A percentile compares a stretch with the other conserved stretches of the same genome.
These are phyloP conservation scores for Pezicula rhizophila DNA, from an alignment of 2,329 filamentous ascomycete genomes.

Conservation along the genomic window DNA sequence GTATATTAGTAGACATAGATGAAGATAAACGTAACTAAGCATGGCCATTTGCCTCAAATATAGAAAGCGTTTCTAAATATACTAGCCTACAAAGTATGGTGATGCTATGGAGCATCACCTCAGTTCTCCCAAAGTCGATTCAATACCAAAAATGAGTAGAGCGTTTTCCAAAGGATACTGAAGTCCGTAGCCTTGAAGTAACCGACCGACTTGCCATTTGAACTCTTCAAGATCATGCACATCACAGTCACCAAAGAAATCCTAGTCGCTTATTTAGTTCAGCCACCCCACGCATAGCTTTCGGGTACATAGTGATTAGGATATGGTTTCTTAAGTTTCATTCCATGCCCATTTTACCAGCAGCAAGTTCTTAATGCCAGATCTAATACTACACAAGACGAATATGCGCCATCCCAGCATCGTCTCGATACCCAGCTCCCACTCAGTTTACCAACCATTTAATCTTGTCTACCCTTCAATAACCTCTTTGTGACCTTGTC, in stretches of 20 bases:
- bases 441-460: slow-evolving; percentile 29
- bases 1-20: slow-evolving; percentile 21
- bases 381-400: slow-evolving; percentile 23
- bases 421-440: slow-evolving; percentile 3
- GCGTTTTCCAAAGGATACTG: too few species aligned
- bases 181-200: too few species aligned
- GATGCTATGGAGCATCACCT: too few species aligned
- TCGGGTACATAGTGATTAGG: not conserved
- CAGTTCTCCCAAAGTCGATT: too few species aligned
- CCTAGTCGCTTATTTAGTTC: not conserved
- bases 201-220: too few species aligned
- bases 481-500: slow-evolving; percentile 99
- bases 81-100: too few species aligned
- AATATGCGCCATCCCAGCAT: slow-evolving; percentile 4
- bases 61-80: too few species aligned
- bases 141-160: too few species aligned
- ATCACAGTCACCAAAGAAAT: too few species aligned
- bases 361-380: slow-evolving; percentile 13
- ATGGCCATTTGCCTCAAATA: too few species aligned
- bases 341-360: slow-evolving; percentile 13
- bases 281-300: not conserved
- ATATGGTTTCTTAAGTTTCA: slow-evolving; percentile 1
- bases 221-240: too few species aligned
- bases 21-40: slow-evolving; percentile 2
- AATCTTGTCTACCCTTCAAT: slow-evolving; percentile 96